Evolutionary conservation across 2,329 filamentous ascomycete genomes (phyloP).

Genomic region (Aspergillus bombycis): DNA sequence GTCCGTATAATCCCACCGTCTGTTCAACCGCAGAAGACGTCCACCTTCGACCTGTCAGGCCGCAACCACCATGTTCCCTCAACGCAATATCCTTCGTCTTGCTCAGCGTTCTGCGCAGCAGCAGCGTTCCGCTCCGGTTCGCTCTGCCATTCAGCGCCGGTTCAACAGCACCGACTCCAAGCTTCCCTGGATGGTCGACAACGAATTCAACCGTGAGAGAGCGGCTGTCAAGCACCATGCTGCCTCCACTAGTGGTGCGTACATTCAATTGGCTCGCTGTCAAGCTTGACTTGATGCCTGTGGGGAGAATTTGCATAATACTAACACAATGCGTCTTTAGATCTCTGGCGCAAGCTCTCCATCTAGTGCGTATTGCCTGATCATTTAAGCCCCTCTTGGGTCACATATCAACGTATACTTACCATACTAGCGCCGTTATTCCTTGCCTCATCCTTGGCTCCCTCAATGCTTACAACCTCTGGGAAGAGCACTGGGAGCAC

Average conservation of each 20-base stretch:
- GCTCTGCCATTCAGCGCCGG: slow-evolving; percentile 67
- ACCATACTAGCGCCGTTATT: slow-evolving; percentile 65
- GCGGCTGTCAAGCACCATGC: slow-evolving; percentile 90
- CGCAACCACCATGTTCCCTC: slow-evolving; percentile 62
- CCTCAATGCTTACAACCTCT: slow-evolving; percentile 87
- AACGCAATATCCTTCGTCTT: slow-evolving; percentile 64
- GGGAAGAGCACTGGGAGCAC: slow-evolving; percentile 98
- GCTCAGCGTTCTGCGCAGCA: slow-evolving; percentile 66
- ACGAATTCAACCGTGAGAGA: slow-evolving; percentile 92
- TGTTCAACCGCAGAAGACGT: slow-evolving; percentile 26
- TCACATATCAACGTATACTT: slow-evolving; percentile 12
- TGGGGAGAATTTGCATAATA: slow-evolving; percentile 5
- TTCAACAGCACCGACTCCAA: slow-evolving; percentile 65
- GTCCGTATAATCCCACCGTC: slow-evolving; percentile 28
- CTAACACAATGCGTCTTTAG: slow-evolving; percentile 53
- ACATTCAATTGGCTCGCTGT: slow-evolving; percentile 13
- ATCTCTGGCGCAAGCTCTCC: slow-evolving; percentile 93
- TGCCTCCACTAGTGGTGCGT: slow-evolving; percentile 77
- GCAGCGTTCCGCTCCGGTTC: slow-evolving; percentile 59
- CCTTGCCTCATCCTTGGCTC: slow-evolving; percentile 72
- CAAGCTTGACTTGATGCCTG: background rate
- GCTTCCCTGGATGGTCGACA: slow-evolving; percentile 71
- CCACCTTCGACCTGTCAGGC: slow-evolving; percentile 22
- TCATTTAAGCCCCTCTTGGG: background rate
- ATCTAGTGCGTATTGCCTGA: slow-evolving; percentile 73